Evolutionary conservation across 2,329 filamentous ascomycete species (phyloP), one percentile per base, ranked within the genome.

Genomic region (Pseudofabraea citricarpa): DNA sequence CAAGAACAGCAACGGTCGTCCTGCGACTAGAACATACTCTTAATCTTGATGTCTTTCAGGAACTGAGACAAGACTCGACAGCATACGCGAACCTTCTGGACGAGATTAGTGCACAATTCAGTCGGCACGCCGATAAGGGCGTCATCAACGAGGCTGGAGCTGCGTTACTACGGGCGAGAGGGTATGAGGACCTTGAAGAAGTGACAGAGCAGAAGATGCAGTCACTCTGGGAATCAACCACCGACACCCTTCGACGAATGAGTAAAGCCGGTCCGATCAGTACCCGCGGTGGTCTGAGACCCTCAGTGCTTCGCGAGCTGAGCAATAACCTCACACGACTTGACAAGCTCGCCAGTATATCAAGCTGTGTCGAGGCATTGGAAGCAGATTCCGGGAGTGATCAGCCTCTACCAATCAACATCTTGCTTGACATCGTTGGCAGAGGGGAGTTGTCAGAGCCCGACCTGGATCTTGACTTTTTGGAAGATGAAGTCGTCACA

Each of bases 51-150:
- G 79, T 90, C 18, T 94, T 97, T 59, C 85, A 90, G 59, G 87
- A 95, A 57, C 71, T 97, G 27, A 84, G 90, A 40, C 90, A 95
- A 61, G 89, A 94, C 52, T 81, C 88, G 1, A 83, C 85, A 2
- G 84, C 82, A 2, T 95, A 94, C 59, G 79, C 83, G 6, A 81
- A 84, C 18, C 70, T 97, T 22, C 72, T 98, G 2, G 90, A 95
- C 54, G 90, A 96, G 57, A 89, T 97, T 55, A 90, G 87, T 63
- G 89, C 88, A 45, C 93, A 98, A 56, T 97, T 98, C 67, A 82
- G 86, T 56, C 82, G 89, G n/a, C 93, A 98, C 59, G 87, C 87
- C 33, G 88, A 95, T 57, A 85, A 87, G 55, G 79, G 79, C 43
- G 90, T 97, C 15, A 73, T 98, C 36, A 81, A 81, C 9, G 90